phyloP scores from a whole-genome alignment of 257 asterid species.

The Schizonepeta tenuifolia region DNA sequence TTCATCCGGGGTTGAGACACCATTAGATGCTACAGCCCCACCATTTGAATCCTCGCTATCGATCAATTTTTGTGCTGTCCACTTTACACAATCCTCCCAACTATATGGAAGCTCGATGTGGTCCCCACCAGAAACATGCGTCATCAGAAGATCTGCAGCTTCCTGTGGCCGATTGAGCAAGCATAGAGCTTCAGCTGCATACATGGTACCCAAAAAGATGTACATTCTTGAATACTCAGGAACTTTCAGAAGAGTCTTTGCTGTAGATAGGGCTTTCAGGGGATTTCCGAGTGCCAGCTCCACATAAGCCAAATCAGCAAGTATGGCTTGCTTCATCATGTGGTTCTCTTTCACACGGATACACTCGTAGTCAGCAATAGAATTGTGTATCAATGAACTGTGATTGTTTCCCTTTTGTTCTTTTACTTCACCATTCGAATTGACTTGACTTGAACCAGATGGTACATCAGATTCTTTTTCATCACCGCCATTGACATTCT shows the following conservation, averaged over 20 bases:
- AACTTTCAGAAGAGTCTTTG: constrained; percentile 62
- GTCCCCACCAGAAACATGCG: constrained; percentile 53
- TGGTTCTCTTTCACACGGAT: constrained; percentile 61
- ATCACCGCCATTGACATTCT: constrained; percentile 43
- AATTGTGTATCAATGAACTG: constrained; percentile 52
- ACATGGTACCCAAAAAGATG: constrained; percentile 63
- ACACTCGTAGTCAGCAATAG: constrained; percentile 55
- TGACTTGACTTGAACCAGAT: constrained; percentile 45
- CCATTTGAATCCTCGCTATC: constrained; percentile 63
- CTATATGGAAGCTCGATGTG: constrained; percentile 63
- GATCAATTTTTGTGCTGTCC: constrained; percentile 54
- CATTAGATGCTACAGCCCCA: constrained; percentile 32
- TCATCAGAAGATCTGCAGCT: constrained; percentile 67
- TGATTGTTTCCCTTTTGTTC: constrained; percentile 65
- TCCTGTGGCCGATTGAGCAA: constrained; percentile 69
- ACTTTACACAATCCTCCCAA: constrained; percentile 70
- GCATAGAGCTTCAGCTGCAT: constrained; percentile 92
- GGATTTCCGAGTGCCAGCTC: constrained; percentile 79
- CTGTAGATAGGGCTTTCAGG: constrained; percentile 57
- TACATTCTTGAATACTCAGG: constrained; percentile 59
- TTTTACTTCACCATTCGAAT: constrained; percentile 69
- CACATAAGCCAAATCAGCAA: constrained; percentile 77
- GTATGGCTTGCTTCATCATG: constrained; percentile 65
- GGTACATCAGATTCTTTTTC: constrained; percentile 41
- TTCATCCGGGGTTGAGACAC: constrained; percentile 43